phyloP scores from a whole-genome alignment of 2,329 filamentous ascomycete genomes.

The Hirsutella minnesotensis region DNA sequence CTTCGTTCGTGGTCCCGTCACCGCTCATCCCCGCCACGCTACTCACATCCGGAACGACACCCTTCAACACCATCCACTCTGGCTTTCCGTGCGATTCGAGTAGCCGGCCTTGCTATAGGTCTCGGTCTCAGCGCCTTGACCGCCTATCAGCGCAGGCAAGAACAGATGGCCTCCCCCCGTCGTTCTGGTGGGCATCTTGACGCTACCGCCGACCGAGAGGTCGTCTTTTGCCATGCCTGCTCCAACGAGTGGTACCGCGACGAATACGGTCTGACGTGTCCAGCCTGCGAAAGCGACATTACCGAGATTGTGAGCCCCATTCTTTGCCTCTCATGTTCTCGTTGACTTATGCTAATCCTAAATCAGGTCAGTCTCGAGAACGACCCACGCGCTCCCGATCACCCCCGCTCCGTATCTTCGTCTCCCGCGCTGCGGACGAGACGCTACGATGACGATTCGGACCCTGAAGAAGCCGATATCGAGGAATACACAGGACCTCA shows the following conservation, averaged over 20 bases:
- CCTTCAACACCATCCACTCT: conserved; percentile 22
- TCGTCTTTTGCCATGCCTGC: conserved; percentile 81
- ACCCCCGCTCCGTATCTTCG: conserved; percentile 15
- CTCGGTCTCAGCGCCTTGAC: conserved; percentile 46
- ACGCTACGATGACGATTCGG: conserved; percentile 31
- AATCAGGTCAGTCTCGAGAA: conserved; percentile 39
- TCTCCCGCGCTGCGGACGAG: conserved; percentile 17
- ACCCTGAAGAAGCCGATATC: conserved; percentile 48
- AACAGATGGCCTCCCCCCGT: conserved; percentile 24
- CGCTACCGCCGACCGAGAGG: conserved; percentile 44
- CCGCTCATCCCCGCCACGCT: too few relatives aligned
- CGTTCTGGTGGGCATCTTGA: conserved; percentile 30
- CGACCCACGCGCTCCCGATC: conserved; percentile 44
- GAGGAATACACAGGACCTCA: conserved; percentile 36
- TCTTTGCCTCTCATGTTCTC: neutral
- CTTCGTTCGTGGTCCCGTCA: too few relatives aligned
- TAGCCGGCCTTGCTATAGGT: conserved; percentile 43
- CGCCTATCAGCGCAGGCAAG: conserved; percentile 37
- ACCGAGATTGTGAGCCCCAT: conserved; percentile 61
- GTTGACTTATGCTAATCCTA: neutral
- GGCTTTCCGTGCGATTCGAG: conserved; percentile 44
- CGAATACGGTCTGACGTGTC: conserved; percentile 58
- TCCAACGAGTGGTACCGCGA: conserved; percentile 69
- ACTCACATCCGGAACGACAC: neutral
- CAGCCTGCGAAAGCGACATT: conserved; percentile 64